Evolutionary conservation across 2,329 filamentous ascomycete genomes (phyloP).

Genomic region (Arthrobotrys megalospora): DNA sequence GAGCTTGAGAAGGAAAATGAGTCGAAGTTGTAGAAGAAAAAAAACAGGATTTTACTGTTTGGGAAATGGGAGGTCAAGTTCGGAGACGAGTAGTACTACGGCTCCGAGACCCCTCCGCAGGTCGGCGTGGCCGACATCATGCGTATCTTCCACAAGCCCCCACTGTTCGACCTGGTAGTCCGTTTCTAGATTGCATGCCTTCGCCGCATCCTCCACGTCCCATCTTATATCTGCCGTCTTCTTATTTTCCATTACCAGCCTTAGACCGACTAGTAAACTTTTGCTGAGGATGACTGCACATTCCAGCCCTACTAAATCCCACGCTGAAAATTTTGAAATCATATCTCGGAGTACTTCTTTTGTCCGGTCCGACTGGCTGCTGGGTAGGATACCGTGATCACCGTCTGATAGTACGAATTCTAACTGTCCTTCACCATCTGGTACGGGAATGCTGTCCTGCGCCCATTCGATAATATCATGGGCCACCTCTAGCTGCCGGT

Average conservation of each 20-base stretch:
- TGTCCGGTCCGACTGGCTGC: conserved; percentile 79
- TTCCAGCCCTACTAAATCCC: conserved; percentile 90
- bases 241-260: conserved; percentile 90
- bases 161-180: conserved; percentile 90
- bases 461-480: conserved; percentile 80
- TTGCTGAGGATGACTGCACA: conserved; percentile 87
- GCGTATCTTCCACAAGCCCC: conserved; percentile 98
- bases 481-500: conserved; percentile 79
- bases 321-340: conserved; percentile 79
- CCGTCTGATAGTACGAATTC: conserved; percentile 81
- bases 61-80: conserved; percentile 66
- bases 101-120: conserved; percentile 88
- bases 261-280: conserved; percentile 82
- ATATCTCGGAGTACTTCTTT: conserved; percentile 82
- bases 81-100: conserved; percentile 83
- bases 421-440: conserved; percentile 75
- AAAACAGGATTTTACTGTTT: conserved; percentile 12
- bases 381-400: conserved; percentile 80
- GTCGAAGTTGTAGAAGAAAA: conserved; percentile 10
- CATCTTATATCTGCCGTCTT: conserved; percentile 71
- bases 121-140: conserved; percentile 96
- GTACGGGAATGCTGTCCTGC: conserved; percentile 83
- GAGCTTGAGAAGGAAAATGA: conserved; percentile 68
- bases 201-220: conserved; percentile 85
- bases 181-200: conserved; percentile 85